Conservation (phyloP, 306 rosid genomes). For the Dalbergia cultrata region DNA sequence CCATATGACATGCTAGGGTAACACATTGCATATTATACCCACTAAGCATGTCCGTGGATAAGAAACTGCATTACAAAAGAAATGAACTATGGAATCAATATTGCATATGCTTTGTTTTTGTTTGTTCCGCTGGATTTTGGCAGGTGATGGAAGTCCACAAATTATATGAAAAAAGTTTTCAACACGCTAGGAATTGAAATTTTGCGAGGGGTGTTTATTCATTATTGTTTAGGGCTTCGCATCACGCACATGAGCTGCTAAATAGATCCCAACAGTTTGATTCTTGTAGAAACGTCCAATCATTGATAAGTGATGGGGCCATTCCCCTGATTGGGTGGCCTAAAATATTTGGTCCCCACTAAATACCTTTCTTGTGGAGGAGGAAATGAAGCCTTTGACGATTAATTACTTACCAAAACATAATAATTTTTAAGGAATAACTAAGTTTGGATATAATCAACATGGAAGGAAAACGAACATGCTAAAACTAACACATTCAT, state of each 20-base stretch:
- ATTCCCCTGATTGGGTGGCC: slow-evolving; percentile 49
- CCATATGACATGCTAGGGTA: too few relatives aligned
- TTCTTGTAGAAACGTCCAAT: slow-evolving; percentile 17
- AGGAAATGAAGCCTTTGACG: slow-evolving; percentile 16
- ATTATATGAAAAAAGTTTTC: background rate
- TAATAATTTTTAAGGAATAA: slow-evolving; percentile 16
- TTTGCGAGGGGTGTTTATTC: slow-evolving; percentile 34
- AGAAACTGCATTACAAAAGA: background rate
- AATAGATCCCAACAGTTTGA: slow-evolving; percentile 18
- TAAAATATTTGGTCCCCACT: slow-evolving; percentile 53
- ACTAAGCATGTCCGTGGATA: background rate
- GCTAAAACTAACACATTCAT: background rate
- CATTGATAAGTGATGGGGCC: slow-evolving; percentile 31
- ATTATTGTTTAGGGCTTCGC: slow-evolving; percentile 1
- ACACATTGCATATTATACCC: too few relatives aligned
- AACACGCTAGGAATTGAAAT: slow-evolving; percentile 6
- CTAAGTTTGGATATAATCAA: slow-evolving; percentile 18
- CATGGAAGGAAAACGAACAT: slow-evolving; percentile 1
- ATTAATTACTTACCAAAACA: background rate
- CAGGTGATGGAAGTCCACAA: background rate
- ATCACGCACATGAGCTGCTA: background rate
- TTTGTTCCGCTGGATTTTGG: background rate
- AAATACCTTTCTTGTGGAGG: slow-evolving; percentile 8
- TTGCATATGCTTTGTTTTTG: background rate
- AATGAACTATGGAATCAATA: background rate